These are phyloP conservation scores for Cercospora sesami DNA, from an alignment of 2,329 filamentous ascomycete genomes.

Conservation along the genomic window DNA sequence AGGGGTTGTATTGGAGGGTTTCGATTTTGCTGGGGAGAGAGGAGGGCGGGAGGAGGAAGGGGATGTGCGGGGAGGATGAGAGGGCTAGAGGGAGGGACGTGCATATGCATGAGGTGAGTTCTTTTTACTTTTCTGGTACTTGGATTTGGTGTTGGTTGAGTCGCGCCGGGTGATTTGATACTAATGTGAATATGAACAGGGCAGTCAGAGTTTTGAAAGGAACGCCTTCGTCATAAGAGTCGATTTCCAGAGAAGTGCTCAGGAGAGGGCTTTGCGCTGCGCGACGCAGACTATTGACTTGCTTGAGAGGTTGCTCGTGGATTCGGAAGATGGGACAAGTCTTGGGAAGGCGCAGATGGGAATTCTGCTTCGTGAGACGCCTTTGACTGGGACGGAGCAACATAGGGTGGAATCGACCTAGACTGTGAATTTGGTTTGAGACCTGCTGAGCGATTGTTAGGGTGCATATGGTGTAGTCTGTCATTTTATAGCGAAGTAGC, in stretches of 20 bases:
- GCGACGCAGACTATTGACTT: background rate
- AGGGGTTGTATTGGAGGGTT: constrained; percentile 24
- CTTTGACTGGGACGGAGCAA: constrained; percentile 19
- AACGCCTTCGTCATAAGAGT: constrained; percentile 18
- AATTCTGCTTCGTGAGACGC: constrained; percentile 3
- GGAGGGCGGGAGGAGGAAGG: background rate
- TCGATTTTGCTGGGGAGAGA: constrained; percentile 1
- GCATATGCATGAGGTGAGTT: constrained; percentile 15
- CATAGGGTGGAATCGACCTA: constrained; percentile 2
- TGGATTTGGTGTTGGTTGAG: background rate
- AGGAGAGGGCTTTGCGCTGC: constrained; percentile 4
- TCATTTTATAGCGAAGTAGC: background rate
- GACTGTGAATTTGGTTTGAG: background rate
- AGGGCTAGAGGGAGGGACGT: constrained; percentile 14
- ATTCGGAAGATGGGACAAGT: background rate
- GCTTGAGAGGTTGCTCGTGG: constrained; percentile 9
- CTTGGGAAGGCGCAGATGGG: constrained; percentile 16
- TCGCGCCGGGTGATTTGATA: background rate
- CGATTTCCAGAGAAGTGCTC: constrained; percentile 17
- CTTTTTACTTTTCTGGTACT: too few species aligned
- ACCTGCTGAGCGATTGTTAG: background rate
- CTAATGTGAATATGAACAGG: background rate
- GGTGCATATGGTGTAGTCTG: background rate
- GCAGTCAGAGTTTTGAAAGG: constrained; percentile 7
- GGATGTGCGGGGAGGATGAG: constrained; percentile 17